A percentile compares a stretch with the other conserved stretches of the same genome.
Conservation (phyloP, 2,329 filamentous ascomycete genomes). For the Calonectria leucothoes region DNA sequence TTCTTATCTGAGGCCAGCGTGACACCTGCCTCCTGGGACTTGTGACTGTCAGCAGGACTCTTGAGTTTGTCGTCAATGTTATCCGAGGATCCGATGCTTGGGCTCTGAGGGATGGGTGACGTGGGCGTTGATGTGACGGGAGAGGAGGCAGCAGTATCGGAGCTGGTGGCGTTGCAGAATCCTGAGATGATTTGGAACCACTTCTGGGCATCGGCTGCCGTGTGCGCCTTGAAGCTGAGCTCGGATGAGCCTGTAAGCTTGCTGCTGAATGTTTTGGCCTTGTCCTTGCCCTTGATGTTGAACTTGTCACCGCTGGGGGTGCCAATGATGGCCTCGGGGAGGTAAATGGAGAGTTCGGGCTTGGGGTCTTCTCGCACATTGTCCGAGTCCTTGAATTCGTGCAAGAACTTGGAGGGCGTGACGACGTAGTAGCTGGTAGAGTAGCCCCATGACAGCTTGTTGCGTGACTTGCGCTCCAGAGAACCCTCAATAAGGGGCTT, state of each 20-base stretch:
- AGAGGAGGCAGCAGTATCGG: conserved; percentile 42
- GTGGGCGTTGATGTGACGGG: conserved; percentile 43
- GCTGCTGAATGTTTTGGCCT: conserved; percentile 81
- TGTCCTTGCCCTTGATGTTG: conserved; percentile 94
- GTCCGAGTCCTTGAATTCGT: conserved; percentile 97
- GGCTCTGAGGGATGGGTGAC: conserved; percentile 38
- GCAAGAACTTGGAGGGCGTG: conserved; percentile 87
- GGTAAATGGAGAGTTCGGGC: conserved; percentile 90
- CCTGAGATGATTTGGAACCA: conserved; percentile 83
- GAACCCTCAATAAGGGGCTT: conserved; percentile 87
- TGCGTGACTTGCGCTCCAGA: conserved; percentile 90
- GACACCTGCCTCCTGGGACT: conserved; percentile 61
- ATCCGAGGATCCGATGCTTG: neutral
- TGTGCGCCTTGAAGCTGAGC: conserved; percentile 88
- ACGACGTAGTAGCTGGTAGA: conserved; percentile 89
- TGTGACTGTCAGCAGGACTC: conserved; percentile 43
- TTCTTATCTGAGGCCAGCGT: conserved; percentile 43
- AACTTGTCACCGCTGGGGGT: conserved; percentile 83
- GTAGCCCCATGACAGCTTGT: conserved; percentile 83
- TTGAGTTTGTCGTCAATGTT: conserved; percentile 33
- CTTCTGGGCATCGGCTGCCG: conserved; percentile 80
- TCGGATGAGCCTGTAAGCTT: conserved; percentile 85
- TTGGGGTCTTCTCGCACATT: conserved; percentile 75
- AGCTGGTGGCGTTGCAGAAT: conserved; percentile 64
- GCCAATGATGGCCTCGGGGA: conserved; percentile 89